Conservation (phyloP, 805 yeast species). For the Teunomyces cretensis region DNA sequence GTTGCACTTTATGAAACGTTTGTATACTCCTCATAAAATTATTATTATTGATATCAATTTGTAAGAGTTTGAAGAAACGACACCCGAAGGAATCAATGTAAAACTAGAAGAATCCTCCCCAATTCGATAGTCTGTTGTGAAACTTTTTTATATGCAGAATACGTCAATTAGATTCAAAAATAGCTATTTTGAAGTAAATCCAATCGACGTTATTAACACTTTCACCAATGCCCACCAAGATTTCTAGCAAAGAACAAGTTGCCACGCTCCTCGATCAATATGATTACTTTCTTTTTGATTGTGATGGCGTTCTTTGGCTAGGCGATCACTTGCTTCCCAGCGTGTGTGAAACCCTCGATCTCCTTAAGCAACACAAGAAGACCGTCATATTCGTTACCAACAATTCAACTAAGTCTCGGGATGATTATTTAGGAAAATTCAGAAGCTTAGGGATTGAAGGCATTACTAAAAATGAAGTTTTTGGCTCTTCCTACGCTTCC, state of each 20-base stretch:
- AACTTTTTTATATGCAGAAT: not conserved
- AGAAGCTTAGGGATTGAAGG: conserved; percentile 53
- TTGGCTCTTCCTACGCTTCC: conserved; percentile 89
- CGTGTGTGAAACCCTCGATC: conserved; percentile 69
- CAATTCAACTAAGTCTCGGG: conserved; percentile 89
- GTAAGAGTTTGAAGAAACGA: not conserved
- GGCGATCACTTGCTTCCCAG: conserved; percentile 80
- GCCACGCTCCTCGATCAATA: conserved; percentile 57
- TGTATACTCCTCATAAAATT: conserved; percentile 1
- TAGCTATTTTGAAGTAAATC: not conserved
- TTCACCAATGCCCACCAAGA: conserved; percentile 45
- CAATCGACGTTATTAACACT: not conserved
- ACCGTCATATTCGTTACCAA: conserved; percentile 88
- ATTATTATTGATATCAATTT: not conserved
- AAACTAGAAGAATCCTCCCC: not conserved
- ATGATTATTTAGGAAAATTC: conserved; percentile 74
- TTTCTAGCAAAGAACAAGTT: conserved; percentile 48
- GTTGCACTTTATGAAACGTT: not conserved
- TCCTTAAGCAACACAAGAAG: conserved; percentile 58
- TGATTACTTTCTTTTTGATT: conserved; percentile 90
- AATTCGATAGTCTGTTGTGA: not conserved
- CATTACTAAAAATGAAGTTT: conserved; percentile 63
- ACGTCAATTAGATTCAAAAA: too few species aligned
- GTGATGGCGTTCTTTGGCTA: conserved; percentile 97
- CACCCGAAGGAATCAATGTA: not conserved